Base-by-base conservation (phyloP, 2,329 filamentous ascomycete species). In the Ceratocystis papillata region DNA sequence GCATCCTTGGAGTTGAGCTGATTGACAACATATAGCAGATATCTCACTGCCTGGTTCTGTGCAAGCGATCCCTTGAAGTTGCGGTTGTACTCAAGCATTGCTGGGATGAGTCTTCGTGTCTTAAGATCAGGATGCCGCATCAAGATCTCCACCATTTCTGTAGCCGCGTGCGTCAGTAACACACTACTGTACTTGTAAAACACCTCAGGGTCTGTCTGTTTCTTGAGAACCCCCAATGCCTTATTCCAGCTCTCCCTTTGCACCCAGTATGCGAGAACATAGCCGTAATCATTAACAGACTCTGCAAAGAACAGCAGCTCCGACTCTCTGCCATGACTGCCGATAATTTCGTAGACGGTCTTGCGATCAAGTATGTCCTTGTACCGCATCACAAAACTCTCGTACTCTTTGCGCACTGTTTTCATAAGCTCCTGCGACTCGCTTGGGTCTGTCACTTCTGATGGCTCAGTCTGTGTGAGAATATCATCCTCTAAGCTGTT, bases 121-220 rank as follows among this genome's bases (percentile, higher is more conserved):
- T 96, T 86, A 28, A 99, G 81, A 69, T 91, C 89, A 4, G 85
- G 81, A 73, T 97, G 93, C 45, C 94, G 85, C 89, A 96, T 96
- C 72, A 99, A 78, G 44, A 99, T 91, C 70, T 99, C 93, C n/a
- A 97, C 88, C 28, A 96, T 79, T 64, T 96, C 92, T 5, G 87
- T 83, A 0, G 93, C 85, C 2, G 87, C 87, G 73, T 96, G 89
- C 17, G 86, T 87, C 88, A 99, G 96, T 61, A 99, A 82, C n/a
- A 97, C 92, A 72, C 88, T 96, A 78, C 90, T 94, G 75, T 97
- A 96, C 69, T 90, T 88, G 79, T 97, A 97, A 76, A 97, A 99
- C 59, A 96, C 89, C 63, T 96, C 90, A 0, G 90, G 84, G 63
- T 96, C 89, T 4, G 87, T 96, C 76, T 99, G 94, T 75, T 89